Evolutionary conservation across 495 filamentous ascomycete species (phyloP), one percentile per base, ranked within the genome.

Genomic region (Daldinia caldariorum): DNA sequence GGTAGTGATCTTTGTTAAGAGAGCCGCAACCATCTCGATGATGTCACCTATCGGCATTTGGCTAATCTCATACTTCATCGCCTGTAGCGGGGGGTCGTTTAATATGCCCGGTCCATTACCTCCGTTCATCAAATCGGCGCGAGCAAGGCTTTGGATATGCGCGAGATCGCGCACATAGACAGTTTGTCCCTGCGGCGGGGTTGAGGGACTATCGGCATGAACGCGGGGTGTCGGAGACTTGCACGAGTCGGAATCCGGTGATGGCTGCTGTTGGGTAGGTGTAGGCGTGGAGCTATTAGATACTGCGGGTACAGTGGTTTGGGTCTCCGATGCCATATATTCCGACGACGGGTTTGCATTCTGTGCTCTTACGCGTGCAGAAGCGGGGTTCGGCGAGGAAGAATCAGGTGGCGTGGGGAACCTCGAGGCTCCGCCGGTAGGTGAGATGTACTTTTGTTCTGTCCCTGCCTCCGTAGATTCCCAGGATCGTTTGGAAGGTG

Each of bases 21-120:
- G 89, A n/a, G 93, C 94, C 5, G 95, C 95, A 6, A 99, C 96
- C 96, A 99, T 99, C 79, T 99, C 96, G 79, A 99, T 99, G 71
- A 99, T 94, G 70, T 99, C 96, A 57, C 88, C 87, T 67, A 98
- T 95, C 55, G 96, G 94, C 95, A 99, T 99, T 57, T 89, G 91
- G 79, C 94, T 97, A 69, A 99, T 98, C 79, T 98, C 95, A 77
- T 97, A 99, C 73, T 90, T 87, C 80, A 86, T 79, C 66, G 85
- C 73, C 55, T 85, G 82, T 5, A 85, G 74, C 7, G 83, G 79
- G 0, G 81, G 79, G 57, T 84, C 83, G 61, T 83, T 83, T 5
- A 85, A 72, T 43, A 80, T 80, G 38, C 86, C 81, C 29, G 84
- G 78, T 0, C 81, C 79, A 38, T 81, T 76, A 32, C 79, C 77